phyloP scores from a whole-genome alignment of 306 rosid genomes.

The Quercus glauca region DNA sequence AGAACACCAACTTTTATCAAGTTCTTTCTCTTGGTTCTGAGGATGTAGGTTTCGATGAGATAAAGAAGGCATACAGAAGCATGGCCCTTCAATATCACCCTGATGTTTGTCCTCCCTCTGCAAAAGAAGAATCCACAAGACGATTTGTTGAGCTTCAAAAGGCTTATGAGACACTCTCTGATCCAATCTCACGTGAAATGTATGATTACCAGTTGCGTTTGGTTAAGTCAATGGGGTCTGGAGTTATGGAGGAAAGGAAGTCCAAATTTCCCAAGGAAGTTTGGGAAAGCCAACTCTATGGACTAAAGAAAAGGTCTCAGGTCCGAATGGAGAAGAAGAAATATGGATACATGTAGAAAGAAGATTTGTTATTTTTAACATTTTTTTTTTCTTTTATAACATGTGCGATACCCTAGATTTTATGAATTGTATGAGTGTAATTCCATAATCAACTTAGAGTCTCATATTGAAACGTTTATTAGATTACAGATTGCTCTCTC shows the following conservation, averaged over 20 bases:
- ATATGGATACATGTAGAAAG: neutral
- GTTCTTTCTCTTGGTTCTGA: conserved; percentile 28
- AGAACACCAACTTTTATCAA: conserved; percentile 27
- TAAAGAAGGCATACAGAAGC: conserved; percentile 37
- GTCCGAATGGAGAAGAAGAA: conserved; percentile 19
- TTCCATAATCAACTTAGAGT: no score
- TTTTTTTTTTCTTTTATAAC: no score
- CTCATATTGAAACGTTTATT: no score
- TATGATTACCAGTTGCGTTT: conserved; percentile 34
- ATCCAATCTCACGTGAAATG: conserved; percentile 29
- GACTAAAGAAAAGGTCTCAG: conserved; percentile 27
- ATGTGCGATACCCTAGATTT: no score
- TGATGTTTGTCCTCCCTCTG: conserved; percentile 25
- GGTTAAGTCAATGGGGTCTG: neutral
- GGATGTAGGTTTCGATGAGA: conserved; percentile 22
- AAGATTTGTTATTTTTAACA: neutral
- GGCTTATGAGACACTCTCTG: conserved; percentile 40
- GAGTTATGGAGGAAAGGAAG: neutral
- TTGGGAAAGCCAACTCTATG: conserved; percentile 38
- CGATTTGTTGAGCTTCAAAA: conserved; percentile 33
- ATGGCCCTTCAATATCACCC: conserved; percentile 41
- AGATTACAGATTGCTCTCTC: no score
- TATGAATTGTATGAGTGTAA: no score
- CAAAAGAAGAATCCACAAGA: conserved; percentile 29
- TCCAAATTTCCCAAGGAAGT: conserved; percentile 21